Evolutionary conservation across 2,329 filamentous ascomycete genomes (phyloP), one percentile per base, ranked within the genome.

Genomic region (Beauveria caledonica): DNA sequence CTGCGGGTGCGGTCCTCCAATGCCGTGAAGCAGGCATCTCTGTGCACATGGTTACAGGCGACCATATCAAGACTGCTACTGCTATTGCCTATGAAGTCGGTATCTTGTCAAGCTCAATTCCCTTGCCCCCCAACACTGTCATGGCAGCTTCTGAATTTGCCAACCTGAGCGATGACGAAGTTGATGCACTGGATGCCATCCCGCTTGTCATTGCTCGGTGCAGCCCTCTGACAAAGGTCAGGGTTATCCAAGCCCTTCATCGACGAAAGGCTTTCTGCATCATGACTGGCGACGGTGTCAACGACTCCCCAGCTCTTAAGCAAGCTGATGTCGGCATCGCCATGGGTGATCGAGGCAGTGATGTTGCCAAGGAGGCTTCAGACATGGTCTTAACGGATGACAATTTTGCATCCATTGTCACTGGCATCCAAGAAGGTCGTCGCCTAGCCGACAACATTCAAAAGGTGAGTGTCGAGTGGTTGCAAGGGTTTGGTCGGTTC

Each of bases 331-430:
- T 91, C 17, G 87, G 87, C 67, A 90, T 90, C 65, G 87, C 87
- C 64, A 90, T 90, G 87, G 86, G 87, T 52, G 77, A 84, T 63
- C 79, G 85, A 46, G 87, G 87, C 17, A 87, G 84, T 49, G 87
- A 90, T 68, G 87, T 90, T 10, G 87, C 87, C 63, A 90, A 89
- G 68, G 86, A 94, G 73, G 90, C 90, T 3, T 88, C 89, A 1
- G 90, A 95, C 68, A 94, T 96, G 80, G 89, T 95, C 40, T 77
- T 96, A 45, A 92, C 89, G 0, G 90, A 94, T 69, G 90, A 94
- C 72, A 92, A 95, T 74, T 95, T 95, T 69, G 89, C 90, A 11
- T 91, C 87, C 29, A 90, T 89, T 60, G 80, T 89, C 45, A 86
- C 84, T n/a, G 86, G 84, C 39, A 85, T 90, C 50, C 82, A 87